phyloP scores from a whole-genome alignment of 179 eudicot species.

The Nepenthes alata region DNA sequence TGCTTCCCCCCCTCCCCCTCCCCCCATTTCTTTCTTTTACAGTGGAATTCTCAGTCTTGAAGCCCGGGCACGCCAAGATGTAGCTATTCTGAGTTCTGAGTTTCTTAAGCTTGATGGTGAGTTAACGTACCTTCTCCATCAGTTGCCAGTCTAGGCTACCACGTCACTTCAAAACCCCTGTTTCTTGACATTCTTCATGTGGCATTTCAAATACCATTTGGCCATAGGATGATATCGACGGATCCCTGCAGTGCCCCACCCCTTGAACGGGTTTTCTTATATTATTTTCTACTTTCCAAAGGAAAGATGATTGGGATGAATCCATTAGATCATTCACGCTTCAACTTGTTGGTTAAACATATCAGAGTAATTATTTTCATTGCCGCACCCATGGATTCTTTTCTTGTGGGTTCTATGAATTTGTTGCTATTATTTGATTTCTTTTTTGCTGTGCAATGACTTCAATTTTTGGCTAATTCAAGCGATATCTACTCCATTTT shows the following conservation, averaged over 20 bases:
- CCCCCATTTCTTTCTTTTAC: conserved; percentile 7
- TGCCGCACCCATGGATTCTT: no score
- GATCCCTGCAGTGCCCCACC: no score
- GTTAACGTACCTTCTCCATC: conserved; percentile 3
- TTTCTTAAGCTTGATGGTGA: conserved; percentile 89
- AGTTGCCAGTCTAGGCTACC: background rate
- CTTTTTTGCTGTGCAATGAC: no score
- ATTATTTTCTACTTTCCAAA: no score
- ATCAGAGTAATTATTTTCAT: no score
- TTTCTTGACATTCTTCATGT: background rate
- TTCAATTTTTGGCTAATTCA: no score
- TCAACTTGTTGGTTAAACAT: background rate
- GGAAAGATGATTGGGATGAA: background rate
- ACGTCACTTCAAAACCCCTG: background rate
- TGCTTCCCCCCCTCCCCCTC: background rate
- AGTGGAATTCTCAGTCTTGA: conserved; percentile 76
- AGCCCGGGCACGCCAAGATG: conserved; percentile 91
- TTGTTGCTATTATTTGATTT: no score
- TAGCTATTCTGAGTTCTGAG: conserved; percentile 74
- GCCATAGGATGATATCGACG: no score
- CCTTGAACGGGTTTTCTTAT: no score
- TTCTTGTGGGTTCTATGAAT: no score
- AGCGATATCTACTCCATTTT: no score
- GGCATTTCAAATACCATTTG: background rate
- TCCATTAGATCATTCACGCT: background rate